A percentile compares a stretch with the other conserved stretches of the same genome.
phyloP scores from a whole-genome alignment of 768 basidiomycete species.

The Postia placenta region DNA sequence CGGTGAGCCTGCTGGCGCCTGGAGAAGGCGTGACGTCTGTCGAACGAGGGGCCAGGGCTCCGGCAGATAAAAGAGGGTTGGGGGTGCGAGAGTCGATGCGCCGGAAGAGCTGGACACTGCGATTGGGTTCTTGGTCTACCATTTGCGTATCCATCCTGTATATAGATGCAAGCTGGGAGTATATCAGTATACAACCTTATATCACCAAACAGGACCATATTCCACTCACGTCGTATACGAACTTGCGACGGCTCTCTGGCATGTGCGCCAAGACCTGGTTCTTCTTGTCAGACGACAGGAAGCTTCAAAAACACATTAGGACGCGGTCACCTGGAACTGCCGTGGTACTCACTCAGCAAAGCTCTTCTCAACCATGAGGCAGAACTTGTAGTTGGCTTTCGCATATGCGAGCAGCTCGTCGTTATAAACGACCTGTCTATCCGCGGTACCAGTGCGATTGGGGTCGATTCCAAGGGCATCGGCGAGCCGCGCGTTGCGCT shows the following conservation, averaged over 20 bases:
- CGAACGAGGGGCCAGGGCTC: too few species aligned
- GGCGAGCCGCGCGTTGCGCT: constrained; percentile 83
- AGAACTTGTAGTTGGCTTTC: constrained; percentile 57
- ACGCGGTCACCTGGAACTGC: not conserved
- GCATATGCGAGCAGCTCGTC: constrained; percentile 62
- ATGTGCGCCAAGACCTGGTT: constrained; percentile 75
- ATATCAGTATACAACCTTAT: not conserved
- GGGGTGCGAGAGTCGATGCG: constrained; percentile 82
- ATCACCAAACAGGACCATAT: not conserved
- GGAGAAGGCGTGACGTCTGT: constrained; percentile 22
- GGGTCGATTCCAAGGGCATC: constrained; percentile 85
- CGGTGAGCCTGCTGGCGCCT: constrained; percentile 38
- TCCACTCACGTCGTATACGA: constrained; percentile 68
- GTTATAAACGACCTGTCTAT: constrained; percentile 42
- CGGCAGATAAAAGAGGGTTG: constrained; percentile 57
- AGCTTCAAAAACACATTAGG: constrained; percentile 34
- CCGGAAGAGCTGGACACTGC: constrained; percentile 78
- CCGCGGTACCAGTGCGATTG: constrained; percentile 34
- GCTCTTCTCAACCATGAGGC: constrained; percentile 68
- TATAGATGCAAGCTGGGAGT: constrained; percentile 56
- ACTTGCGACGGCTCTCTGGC: constrained; percentile 74
- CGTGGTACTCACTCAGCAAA: constrained; percentile 61
- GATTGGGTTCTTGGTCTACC: constrained; percentile 87
- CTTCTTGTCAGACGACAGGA: constrained; percentile 59
- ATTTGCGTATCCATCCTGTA: constrained; percentile 84